These are phyloP conservation scores for Conoideocrella luteorostrata DNA, from an alignment of 2,329 filamentous ascomycete genomes.

Conservation along the genomic window DNA sequence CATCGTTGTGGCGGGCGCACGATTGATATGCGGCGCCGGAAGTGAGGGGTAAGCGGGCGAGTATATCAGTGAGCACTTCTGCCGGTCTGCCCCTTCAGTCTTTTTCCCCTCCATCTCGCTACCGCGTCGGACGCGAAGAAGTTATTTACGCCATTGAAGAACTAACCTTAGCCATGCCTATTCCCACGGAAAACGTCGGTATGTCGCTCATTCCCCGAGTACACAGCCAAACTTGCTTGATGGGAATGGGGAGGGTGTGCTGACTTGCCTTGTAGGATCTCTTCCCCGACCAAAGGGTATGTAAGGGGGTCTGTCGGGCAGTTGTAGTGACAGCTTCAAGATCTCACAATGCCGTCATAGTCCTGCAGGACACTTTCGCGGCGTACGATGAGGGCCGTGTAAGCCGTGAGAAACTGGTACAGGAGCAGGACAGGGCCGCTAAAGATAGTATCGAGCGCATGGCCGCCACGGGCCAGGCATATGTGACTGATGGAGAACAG, in stretches of 20 bases:
- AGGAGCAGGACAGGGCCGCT: slow-evolving; percentile 8
- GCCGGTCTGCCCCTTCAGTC: too few species aligned
- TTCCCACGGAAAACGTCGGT: slow-evolving; percentile 1
- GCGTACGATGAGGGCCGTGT: slow-evolving; percentile 9
- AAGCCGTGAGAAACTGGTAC: slow-evolving; percentile 5
- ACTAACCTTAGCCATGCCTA: too few species aligned
- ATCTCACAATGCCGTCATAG: background rate
- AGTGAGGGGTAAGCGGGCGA: background rate
- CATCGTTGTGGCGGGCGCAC: too few species aligned
- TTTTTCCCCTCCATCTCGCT: too few species aligned
- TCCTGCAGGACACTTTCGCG: slow-evolving; percentile 9
- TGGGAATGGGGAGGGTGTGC: too few species aligned
- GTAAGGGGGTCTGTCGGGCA: background rate
- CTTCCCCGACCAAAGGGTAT: background rate
- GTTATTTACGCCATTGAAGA: background rate
- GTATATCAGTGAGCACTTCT: too few species aligned
- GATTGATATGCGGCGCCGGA: background rate
- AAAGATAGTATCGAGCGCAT: slow-evolving; percentile 9
- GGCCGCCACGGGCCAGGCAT: slow-evolving; percentile 7
- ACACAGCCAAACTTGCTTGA: too few species aligned
- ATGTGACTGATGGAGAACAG: slow-evolving; percentile 12
- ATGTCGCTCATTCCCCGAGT: background rate
- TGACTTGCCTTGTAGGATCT: background rate
- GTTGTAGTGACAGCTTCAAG: background rate
- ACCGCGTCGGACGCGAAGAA: too few species aligned